These are phyloP conservation scores for Petunia axillaris DNA, from an alignment of 257 asterid genomes.

Conservation along the genomic window DNA sequence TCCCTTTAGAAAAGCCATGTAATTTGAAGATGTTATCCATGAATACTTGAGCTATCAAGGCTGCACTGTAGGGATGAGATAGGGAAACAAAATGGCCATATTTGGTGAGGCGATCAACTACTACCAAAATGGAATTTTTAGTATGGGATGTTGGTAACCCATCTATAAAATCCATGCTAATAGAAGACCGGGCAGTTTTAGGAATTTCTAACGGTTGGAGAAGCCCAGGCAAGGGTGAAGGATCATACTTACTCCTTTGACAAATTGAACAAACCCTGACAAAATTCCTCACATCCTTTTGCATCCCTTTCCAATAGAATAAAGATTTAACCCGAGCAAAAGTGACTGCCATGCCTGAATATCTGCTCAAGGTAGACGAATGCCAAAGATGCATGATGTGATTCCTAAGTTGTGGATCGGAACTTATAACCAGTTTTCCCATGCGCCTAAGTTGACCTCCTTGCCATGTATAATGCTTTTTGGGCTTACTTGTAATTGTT, in stretches of 20 bases:
- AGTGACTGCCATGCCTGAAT: background rate
- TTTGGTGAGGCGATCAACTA: too few relatives aligned
- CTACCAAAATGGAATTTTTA: too few relatives aligned
- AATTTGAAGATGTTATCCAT: too few relatives aligned
- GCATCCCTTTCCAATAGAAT: background rate
- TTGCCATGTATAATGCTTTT: background rate
- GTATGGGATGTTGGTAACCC: too few relatives aligned
- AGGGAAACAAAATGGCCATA: too few relatives aligned
- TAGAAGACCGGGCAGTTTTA: too few relatives aligned
- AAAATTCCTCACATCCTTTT: background rate
- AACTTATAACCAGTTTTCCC: background rate
- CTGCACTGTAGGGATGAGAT: too few relatives aligned
- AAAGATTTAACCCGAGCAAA: background rate
- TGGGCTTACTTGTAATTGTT: background rate
- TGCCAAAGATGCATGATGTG: background rate
- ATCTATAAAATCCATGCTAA: too few relatives aligned
- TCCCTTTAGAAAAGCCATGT: too few relatives aligned
- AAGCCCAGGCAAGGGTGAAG: too few relatives aligned
- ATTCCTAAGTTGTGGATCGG: background rate
- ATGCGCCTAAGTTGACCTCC: background rate
- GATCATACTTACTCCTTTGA: background rate
- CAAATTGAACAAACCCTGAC: background rate
- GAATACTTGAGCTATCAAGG: too few relatives aligned
- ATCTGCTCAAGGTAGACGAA: background rate
- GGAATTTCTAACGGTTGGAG: too few relatives aligned